Base-by-base conservation (phyloP, 371 early-diverging fungal species). In the Sporodiniella umbellata region DNA sequence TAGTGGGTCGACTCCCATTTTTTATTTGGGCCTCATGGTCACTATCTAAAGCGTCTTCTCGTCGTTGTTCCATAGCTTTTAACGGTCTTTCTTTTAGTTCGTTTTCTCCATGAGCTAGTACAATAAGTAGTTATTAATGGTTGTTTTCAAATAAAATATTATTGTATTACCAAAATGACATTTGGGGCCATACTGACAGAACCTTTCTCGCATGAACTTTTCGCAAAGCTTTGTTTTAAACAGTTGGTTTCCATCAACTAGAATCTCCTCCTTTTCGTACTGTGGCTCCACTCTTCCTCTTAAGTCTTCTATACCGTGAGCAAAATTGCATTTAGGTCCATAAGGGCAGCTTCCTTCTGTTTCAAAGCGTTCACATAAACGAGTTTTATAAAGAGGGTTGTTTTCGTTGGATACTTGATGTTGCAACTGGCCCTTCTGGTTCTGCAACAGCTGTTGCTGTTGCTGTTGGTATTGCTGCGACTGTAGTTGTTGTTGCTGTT, bases 171-270 rank as follows among this genome's bases (percentile, higher is more conserved):
- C 93, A 75, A 90, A 93, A 61, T 88, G 88, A 71, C 93, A 93
- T 52, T 86, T 86, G 14, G 81, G 82, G 18, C 87, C 88, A 58
- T 89, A 93, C 44, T 90, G 92, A 58, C 90, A 90, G 38, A 83
- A 86, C 39, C 80, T 83, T 22, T 89, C 88, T 53, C 76, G 83
- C 71, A 85, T 72, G 51, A 81, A 93, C 25, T 88, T 80, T 58
- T 91, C 90, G 59, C 93, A 93, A 23, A 90, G 60, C 23, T 83
- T 78, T 7, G 93, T 93, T 72, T 93, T 93, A 68, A 86, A 91
- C 45, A 92, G 68, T 21, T 84, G 84, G 49, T 87, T 86, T 28
- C 72, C 76, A 19, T 64, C 58, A 8, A 61, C 61, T 46, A 28
- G 39, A 48, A 24, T 63, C 7, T 45, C 33, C 37, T 50, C 33